Percentiles rank a stretch among this genome's conserved stretches.
Evolutionary conservation across 305 asterid genomes (phyloP).

Genomic region (Coffea humblotiana): DNA sequence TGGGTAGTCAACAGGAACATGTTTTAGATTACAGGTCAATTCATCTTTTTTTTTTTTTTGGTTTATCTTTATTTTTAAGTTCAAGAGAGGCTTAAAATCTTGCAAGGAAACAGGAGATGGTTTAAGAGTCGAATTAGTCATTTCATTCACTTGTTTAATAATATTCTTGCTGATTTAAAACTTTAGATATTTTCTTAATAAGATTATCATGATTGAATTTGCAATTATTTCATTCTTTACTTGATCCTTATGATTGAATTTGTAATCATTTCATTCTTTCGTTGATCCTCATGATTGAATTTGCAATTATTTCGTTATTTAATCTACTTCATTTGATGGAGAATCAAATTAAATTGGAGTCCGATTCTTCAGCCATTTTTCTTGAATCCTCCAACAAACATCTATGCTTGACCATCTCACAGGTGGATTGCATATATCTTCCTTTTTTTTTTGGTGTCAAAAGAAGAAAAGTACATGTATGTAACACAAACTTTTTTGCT

Average conservation of each 20-base stretch:
- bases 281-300: slow-evolving; percentile 3
- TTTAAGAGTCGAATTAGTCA: too few relatives aligned
- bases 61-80: too few relatives aligned
- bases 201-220: not conserved
- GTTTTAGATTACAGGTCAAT: too few relatives aligned
- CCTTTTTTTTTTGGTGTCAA: not conserved
- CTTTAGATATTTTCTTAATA: too few relatives aligned
- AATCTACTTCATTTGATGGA: not conserved
- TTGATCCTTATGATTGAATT: slow-evolving; percentile 2
- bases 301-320: not conserved
- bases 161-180: not conserved
- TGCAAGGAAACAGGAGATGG: too few relatives aligned
- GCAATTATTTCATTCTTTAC: too few relatives aligned
- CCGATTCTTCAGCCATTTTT: not conserved
- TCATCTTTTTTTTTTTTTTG: too few relatives aligned
- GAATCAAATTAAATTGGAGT: not conserved
- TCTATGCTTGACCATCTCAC: not conserved
- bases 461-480: too few relatives aligned
- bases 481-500: not conserved
- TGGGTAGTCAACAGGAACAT: not conserved
- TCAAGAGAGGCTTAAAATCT: too few relatives aligned
- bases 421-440: not conserved
- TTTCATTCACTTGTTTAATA: too few relatives aligned
- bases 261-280: too few relatives aligned
- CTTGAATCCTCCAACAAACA: not conserved